Base-by-base conservation (phyloP, 306 rosid genomes). In the Fragaria vesca region DNA sequence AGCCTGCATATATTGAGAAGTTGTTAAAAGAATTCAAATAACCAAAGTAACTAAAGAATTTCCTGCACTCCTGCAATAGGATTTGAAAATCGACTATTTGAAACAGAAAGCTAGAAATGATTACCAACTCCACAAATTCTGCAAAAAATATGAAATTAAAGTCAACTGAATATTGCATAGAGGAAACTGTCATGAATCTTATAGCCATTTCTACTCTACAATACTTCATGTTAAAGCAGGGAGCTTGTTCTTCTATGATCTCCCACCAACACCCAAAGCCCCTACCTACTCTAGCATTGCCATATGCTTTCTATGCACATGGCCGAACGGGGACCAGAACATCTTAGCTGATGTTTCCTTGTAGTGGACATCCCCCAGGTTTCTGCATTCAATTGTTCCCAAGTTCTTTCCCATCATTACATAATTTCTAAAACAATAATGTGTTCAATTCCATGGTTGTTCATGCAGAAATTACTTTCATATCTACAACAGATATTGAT, bases 1-100 rank as follows among this genome's bases (percentile, higher is more conserved):
- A 66, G 98, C 97, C 97, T 94, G 90, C 87, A 85, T 40, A 82
- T 63, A 73, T 75, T 74, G 75, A 61, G 69, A 80, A 4, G 20
- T 75, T 52, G 48, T 65, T 58, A 51, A 6, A 54, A 20, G 8
- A 18, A 54, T 52, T 52, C 58, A 52, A 52, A 18, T 52, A 18
- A 54, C 26, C 24, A 54, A 54, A 54, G 21, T 20, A 54, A 54
- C 26, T 18, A 18, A 48, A 32, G 79, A 1, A 30, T 60, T 17
- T 21, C 66, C 12, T 12, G 34, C 66, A 26, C 17, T 21, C 66
- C 28, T 12, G 34, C 66, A 26, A 60, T 24, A 60, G 66, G 66
- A 21, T 60, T 60, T 57, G 32, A 2, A 57, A 57, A 24, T 21
- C 4, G 0, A 45, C 66, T 48, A 30, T 42, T 68, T 66, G 16